Conservation (phyloP, 2,329 filamentous ascomycete genomes). For the Cladorrhinum sp. region DNA sequence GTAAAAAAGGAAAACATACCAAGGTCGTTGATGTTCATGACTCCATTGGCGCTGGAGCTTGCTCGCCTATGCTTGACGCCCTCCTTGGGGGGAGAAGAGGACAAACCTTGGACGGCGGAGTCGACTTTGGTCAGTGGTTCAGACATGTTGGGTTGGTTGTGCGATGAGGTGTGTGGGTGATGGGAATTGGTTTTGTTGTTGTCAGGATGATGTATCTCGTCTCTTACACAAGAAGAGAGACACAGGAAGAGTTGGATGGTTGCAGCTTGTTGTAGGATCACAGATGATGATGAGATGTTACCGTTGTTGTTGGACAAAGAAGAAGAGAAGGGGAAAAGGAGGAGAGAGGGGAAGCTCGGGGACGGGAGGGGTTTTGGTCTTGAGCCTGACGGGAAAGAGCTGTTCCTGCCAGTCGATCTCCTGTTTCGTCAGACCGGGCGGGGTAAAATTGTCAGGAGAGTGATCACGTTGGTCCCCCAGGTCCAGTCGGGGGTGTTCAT, state of each 20-base stretch:
- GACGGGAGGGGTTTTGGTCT: slow-evolving; percentile 2
- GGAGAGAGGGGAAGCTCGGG: slow-evolving; percentile 10
- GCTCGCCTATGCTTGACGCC: slow-evolving; percentile 61
- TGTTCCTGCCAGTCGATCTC: slow-evolving; percentile 22
- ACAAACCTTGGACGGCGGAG: slow-evolving; percentile 80
- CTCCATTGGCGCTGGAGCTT: slow-evolving; percentile 70
- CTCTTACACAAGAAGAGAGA: neutral
- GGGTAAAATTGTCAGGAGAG: slow-evolving; percentile 35
- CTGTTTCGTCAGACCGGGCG: slow-evolving; percentile 43
- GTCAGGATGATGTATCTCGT: neutral
- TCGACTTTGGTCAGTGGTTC: slow-evolving; percentile 81
- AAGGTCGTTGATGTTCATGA: slow-evolving; percentile 81
- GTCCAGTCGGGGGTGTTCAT: neutral
- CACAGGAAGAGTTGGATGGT: neutral
- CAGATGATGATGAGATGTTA: slow-evolving; percentile 6
- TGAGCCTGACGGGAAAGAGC: too few relatives aligned
- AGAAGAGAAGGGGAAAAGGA: slow-evolving; percentile 20
- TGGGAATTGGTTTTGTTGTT: neutral
- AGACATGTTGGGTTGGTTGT: slow-evolving; percentile 33
- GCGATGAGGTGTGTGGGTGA: slow-evolving; percentile 2
- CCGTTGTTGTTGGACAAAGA: slow-evolving; percentile 20
- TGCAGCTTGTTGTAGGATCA: neutral
- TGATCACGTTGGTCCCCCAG: slow-evolving; percentile 25
- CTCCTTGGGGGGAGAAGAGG: slow-evolving; percentile 65
- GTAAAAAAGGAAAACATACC: slow-evolving; percentile 53